A percentile compares a stretch with the other conserved stretches of the same genome.
Evolutionary conservation across 1,139 yeast genomes (phyloP).

Genomic region (Candida frijolesensis): DNA sequence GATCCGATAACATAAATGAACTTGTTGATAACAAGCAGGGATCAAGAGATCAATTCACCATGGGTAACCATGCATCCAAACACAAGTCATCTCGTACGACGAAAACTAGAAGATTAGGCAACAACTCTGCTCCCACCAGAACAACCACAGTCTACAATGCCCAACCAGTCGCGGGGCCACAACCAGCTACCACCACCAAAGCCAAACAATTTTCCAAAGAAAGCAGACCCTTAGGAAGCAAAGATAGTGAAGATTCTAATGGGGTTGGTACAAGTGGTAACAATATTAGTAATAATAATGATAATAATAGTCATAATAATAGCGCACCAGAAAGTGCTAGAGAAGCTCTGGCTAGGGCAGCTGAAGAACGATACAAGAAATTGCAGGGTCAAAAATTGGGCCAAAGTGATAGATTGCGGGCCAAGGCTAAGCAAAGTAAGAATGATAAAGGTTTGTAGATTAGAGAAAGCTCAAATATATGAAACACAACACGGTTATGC

Average conservation of each 20-base stretch:
- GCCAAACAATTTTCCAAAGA: slow-evolving; percentile 3
- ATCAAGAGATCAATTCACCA: background rate
- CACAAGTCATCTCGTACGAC: background rate
- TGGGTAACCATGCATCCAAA: slow-evolving; percentile 9
- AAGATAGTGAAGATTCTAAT: slow-evolving; percentile 3
- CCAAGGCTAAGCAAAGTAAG: slow-evolving; percentile 11
- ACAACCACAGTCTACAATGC: background rate
- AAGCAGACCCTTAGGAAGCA: slow-evolving; percentile 7
- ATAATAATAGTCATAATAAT: background rate
- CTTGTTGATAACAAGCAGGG: background rate
- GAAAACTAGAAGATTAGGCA: slow-evolving; percentile 1
- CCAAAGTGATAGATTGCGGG: slow-evolving; percentile 10
- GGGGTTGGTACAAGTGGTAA: background rate
- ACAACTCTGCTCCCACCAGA: background rate
- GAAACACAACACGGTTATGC: background rate
- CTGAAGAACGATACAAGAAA: slow-evolving; percentile 15
- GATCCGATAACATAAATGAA: background rate
- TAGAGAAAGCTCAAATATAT: no score
- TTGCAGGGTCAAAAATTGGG: slow-evolving; percentile 12
- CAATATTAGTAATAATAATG: background rate
- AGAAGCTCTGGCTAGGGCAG: slow-evolving; percentile 16
- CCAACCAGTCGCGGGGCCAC: background rate
- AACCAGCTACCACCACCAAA: background rate
- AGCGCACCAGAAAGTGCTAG: slow-evolving; percentile 7
- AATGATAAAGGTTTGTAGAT: slow-evolving; percentile 6